Evolutionary conservation across 73 alveolate species (phyloP).

Genomic region (Durusdinium trenchii): DNA sequence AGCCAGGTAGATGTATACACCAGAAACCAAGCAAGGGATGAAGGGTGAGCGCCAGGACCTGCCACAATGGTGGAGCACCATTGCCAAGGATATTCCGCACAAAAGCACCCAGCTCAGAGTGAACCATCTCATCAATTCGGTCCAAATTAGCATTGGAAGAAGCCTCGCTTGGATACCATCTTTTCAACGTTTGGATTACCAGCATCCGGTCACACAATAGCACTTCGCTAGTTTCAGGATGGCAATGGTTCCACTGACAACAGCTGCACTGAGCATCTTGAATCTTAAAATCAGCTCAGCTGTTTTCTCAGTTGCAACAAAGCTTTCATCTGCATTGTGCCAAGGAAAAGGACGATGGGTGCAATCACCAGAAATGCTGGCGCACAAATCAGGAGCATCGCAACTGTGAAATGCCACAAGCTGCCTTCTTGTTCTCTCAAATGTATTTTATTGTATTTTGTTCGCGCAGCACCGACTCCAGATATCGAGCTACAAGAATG

Average conservation of each 20-base stretch:
- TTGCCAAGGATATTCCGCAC: background rate
- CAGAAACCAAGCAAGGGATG: background rate
- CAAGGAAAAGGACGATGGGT: background rate
- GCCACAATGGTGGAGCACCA: background rate
- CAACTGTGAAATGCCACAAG: background rate
- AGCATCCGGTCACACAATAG: background rate
- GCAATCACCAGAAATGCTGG: conserved; percentile 1
- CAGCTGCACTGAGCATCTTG: background rate
- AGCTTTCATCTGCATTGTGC: background rate
- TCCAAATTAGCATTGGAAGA: background rate
- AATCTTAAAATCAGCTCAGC: background rate
- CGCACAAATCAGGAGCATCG: background rate
- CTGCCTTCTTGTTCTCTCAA: background rate
- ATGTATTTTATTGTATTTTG: too few species aligned
- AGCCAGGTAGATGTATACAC: background rate
- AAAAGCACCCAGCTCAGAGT: background rate
- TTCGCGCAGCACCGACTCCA: background rate
- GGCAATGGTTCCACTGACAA: background rate
- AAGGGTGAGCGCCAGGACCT: background rate
- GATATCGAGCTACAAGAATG: background rate
- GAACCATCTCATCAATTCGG: background rate
- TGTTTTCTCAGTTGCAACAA: background rate
- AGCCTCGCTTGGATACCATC: background rate
- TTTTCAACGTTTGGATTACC: background rate
- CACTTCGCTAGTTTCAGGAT: background rate